Percentiles rank a stretch among this genome's conserved stretches.
Evolutionary conservation across 2,329 filamentous ascomycete genomes (phyloP).

Genomic region (Fusarium miscanthi): DNA sequence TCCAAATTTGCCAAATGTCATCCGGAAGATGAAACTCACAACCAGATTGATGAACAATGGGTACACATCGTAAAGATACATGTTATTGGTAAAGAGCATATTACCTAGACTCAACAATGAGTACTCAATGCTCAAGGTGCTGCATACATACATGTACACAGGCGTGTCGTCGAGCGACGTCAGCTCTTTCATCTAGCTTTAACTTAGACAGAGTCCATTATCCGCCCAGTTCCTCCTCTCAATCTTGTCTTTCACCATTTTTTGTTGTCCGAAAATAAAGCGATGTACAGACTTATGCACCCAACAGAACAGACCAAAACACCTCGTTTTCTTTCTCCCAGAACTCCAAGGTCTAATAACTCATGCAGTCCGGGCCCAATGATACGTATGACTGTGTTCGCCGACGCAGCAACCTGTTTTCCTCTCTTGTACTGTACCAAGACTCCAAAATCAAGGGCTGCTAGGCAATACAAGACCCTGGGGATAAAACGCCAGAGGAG

Average conservation of each 20-base stretch:
- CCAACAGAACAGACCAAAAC: constrained; percentile 9
- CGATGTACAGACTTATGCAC: constrained; percentile 28
- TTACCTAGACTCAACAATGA: background rate
- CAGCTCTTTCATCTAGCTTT: constrained; percentile 4
- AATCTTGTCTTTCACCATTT: constrained; percentile 19
- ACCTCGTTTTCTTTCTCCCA: background rate
- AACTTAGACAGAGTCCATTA: constrained; percentile 7
- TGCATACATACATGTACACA: constrained; percentile 38
- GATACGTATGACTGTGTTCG: background rate
- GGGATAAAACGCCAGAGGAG: constrained; percentile 15
- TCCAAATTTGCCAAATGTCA: background rate
- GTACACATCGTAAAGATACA: constrained; percentile 2
- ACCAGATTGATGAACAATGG: background rate
- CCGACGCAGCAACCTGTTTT: background rate
- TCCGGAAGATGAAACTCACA: background rate
- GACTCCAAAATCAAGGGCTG: constrained; percentile 15
- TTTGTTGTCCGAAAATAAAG: constrained; percentile 5
- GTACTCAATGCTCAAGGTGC: background rate
- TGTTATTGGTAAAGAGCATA: constrained; percentile 6
- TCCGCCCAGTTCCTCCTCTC: background rate
- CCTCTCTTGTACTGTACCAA: constrained; percentile 8
- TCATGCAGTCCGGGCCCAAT: constrained; percentile 5
- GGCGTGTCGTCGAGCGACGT: constrained; percentile 3
- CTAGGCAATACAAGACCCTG: background rate
- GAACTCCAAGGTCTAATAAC: constrained; percentile 25